Evolutionary conservation across 2,329 filamentous ascomycete genomes (phyloP).

Genomic region (Alternaria sp.): DNA sequence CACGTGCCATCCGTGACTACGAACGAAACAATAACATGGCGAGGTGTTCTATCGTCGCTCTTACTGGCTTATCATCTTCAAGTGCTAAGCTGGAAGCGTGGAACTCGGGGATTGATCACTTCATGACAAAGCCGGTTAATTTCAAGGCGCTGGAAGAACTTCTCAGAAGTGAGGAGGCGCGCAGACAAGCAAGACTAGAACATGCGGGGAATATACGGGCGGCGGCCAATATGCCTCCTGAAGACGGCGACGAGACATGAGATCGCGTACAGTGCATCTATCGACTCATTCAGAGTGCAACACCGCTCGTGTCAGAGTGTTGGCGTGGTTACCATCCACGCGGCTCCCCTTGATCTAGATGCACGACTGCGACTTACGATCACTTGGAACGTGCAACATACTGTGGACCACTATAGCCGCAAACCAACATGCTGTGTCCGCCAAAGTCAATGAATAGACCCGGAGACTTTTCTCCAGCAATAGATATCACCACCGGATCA

Average conservation of each 20-base stretch:
- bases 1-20: constrained; percentile 44
- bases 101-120: constrained; percentile 42
- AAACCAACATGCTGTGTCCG: not conserved
- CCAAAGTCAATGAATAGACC: too few species aligned
- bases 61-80: constrained; percentile 43
- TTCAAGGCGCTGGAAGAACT: constrained; percentile 36
- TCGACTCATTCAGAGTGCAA: not conserved
- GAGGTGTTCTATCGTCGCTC: constrained; percentile 34
- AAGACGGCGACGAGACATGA: not conserved
- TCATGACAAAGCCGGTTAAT: constrained; percentile 47
- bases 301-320: not conserved
- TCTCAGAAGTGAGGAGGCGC: constrained; percentile 24
- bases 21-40: constrained; percentile 32
- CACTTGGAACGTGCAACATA: not conserved
- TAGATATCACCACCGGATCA: not conserved
- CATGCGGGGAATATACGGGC: not conserved
- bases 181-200: not conserved
- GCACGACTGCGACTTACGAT: not conserved
- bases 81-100: constrained; percentile 40
- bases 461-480: too few species aligned
- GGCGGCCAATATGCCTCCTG: not conserved
- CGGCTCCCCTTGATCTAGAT: not conserved
- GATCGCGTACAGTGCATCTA: not conserved
- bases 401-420: not conserved
- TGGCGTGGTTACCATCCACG: not conserved